These are phyloP conservation scores for Barbatosphaeria neglecta DNA, from an alignment of 495 filamentous ascomycete genomes.

Conservation along the genomic window DNA sequence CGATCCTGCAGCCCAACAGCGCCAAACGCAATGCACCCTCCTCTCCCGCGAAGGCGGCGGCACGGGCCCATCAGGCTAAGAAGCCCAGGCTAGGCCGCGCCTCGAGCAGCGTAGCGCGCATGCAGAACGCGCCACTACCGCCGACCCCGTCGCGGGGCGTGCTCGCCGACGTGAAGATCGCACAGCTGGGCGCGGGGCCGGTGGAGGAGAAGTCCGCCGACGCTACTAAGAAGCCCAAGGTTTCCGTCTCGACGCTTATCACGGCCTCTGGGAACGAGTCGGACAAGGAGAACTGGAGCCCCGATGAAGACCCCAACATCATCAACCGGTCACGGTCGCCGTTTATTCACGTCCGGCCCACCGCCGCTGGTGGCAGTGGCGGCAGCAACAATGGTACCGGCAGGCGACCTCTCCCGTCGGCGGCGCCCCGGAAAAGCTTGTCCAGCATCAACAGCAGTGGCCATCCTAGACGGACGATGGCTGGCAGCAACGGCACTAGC, in stretches of 20 bases:
- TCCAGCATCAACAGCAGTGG: slow-evolving; percentile 6
- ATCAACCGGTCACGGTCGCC: neutral
- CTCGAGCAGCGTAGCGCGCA: slow-evolving; percentile 52
- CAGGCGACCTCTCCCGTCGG: slow-evolving; percentile 11
- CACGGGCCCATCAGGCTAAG: slow-evolving; percentile 40
- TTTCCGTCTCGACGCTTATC: slow-evolving; percentile 11
- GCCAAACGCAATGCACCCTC: slow-evolving; percentile 50
- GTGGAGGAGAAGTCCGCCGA: slow-evolving; percentile 19
- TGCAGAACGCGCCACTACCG: slow-evolving; percentile 42
- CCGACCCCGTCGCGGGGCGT: neutral
- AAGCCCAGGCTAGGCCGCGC: slow-evolving; percentile 55
- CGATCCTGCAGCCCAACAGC: slow-evolving; percentile 33
- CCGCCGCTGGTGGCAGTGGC: too few species aligned
- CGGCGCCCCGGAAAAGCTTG: neutral
- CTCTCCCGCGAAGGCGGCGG: slow-evolving; percentile 22
- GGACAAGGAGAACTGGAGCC: slow-evolving; percentile 88
- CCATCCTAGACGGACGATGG: slow-evolving; percentile 24
- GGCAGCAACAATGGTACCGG: neutral
- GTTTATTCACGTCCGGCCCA: slow-evolving; percentile 7
- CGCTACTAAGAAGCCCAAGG: slow-evolving; percentile 30
- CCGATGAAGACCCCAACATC: slow-evolving; percentile 36
- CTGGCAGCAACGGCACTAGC: too few species aligned
- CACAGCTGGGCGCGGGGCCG: neutral
- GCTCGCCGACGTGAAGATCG: slow-evolving; percentile 18
- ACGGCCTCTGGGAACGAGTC: slow-evolving; percentile 48